A percentile compares a stretch with the other conserved stretches of the same genome.
phyloP scores from a whole-genome alignment of 495 filamentous ascomycete species.

The Xylaria grammica region DNA sequence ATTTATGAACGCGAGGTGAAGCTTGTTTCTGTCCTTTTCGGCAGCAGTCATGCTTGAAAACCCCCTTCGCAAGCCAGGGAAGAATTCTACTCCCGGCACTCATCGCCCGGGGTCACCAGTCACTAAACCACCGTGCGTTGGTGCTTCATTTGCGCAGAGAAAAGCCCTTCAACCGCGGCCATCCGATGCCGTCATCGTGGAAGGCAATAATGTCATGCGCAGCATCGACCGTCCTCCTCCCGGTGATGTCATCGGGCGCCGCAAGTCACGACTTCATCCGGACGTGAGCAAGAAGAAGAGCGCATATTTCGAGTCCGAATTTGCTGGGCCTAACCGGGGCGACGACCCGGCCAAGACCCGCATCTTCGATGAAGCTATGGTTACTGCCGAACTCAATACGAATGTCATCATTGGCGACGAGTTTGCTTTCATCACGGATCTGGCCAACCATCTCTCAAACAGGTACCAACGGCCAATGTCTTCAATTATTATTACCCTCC shows the following conservation, averaged over 20 bases:
- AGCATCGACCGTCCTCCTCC: constrained; percentile 43
- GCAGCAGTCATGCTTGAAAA: constrained; percentile 14
- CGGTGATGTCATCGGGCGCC: constrained; percentile 40
- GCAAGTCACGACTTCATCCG: constrained; percentile 35
- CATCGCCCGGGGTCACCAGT: background rate
- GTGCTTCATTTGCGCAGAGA: constrained; percentile 46
- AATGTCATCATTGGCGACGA: constrained; percentile 63
- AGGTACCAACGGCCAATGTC: constrained; percentile 75
- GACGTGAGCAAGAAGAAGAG: constrained; percentile 49
- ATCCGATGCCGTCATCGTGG: constrained; percentile 46
- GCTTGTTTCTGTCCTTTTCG: background rate
- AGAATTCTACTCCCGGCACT: background rate
- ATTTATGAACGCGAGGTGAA: background rate
- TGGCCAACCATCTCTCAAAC: constrained; percentile 71
- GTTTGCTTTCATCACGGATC: constrained; percentile 69
- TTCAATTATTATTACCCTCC: constrained; percentile 72
- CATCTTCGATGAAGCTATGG: constrained; percentile 67
- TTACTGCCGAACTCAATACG: constrained; percentile 82
- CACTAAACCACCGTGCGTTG: background rate
- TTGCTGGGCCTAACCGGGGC: constrained; percentile 41
- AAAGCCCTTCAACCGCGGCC: constrained; percentile 44
- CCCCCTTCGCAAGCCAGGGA: background rate
- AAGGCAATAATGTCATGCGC: constrained; percentile 43
- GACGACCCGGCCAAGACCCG: constrained; percentile 57
- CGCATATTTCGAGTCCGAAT: constrained; percentile 54